phyloP scores from a whole-genome alignment of 495 filamentous ascomycete genomes.

The Evansstolkia leycettana region DNA sequence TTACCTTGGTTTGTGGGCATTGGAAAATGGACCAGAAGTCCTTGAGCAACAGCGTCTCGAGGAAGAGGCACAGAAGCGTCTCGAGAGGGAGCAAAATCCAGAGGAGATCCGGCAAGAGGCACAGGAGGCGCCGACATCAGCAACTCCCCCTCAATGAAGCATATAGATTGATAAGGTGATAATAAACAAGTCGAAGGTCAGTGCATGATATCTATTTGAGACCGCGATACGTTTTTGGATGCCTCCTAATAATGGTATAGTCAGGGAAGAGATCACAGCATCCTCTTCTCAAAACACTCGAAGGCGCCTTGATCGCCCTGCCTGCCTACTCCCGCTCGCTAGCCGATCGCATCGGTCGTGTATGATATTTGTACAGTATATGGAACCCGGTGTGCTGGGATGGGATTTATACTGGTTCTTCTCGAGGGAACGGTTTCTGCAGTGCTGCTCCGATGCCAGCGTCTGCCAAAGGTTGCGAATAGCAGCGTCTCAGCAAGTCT shows the following conservation, averaged over 20 bases:
- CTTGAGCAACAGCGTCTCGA: conserved; percentile 7
- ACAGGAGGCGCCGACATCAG: neutral
- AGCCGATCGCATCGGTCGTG: conserved; percentile 12
- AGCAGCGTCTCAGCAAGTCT: too few relatives aligned
- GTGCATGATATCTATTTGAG: too few relatives aligned
- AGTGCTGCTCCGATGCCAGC: neutral
- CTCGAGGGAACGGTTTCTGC: neutral
- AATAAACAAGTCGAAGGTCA: too few relatives aligned
- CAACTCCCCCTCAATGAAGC: neutral
- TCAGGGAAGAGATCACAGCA: neutral
- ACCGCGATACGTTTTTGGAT: too few relatives aligned
- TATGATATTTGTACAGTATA: conserved; percentile 17
- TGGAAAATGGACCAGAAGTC: conserved; percentile 22
- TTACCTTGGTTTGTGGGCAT: conserved; percentile 29
- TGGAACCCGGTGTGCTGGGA: neutral
- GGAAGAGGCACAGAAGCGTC: conserved; percentile 1
- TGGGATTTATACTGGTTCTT: neutral
- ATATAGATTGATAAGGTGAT: too few relatives aligned
- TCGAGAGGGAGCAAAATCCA: neutral
- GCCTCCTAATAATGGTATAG: neutral
- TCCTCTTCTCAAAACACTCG: too few relatives aligned
- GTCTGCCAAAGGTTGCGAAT: too few relatives aligned
- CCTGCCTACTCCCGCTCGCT: conserved; percentile 10
- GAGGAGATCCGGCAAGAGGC: neutral
- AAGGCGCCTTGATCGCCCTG: neutral